Evolutionary conservation across 257 asterid species (phyloP), one percentile per base, ranked within the genome.

Genomic region (Handroanthus guayacan): DNA sequence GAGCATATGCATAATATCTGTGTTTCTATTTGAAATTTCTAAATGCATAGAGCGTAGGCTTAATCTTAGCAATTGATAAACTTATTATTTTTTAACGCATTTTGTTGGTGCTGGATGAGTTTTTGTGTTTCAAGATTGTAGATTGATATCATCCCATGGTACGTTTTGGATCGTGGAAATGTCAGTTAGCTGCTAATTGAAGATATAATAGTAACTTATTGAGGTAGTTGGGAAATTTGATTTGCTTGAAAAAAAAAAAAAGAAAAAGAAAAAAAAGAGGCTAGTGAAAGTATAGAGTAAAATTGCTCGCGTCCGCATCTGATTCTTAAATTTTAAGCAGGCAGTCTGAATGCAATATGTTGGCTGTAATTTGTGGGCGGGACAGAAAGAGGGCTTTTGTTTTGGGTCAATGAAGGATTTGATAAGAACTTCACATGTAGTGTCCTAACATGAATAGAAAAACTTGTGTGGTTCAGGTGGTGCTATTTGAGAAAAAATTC

Each of bases 121-220:
- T 70, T 65, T 63, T 6, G 67, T 63, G 41, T 60, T 74, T 62
- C 67, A 9, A 38, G 57, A 25, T 17, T 63, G 55, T 80, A 62
- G n/a, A 44, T 60, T 18, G 71, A 7, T 44, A 36, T 44, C 78
- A 61, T 80, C 68, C 69, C n/a, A 10, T 69, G 38, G 9, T 11
- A 31, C 16, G 37, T 75, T 47, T 58, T 52, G 64, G 50, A 52
- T 79, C 34, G 16, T 55, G 69, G 14, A 52, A 55, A 51, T 72
- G 72, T 72, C 38, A 31, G 25, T 67, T 74, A 68, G 76, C 80
- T 73, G 77, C 67, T 61, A 51, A 61, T 77, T 81, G 67, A 55
- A 75, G 80, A 17, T 56, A 55, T 9, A 11, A 61, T 9, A 73
- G 54, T 16, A 36, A 31, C n/a, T 67, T 10, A 37, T 2, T 65